Conservation (phyloP, 1,284 basidiomycete species). For the Cryptococcus sp. region DNA sequence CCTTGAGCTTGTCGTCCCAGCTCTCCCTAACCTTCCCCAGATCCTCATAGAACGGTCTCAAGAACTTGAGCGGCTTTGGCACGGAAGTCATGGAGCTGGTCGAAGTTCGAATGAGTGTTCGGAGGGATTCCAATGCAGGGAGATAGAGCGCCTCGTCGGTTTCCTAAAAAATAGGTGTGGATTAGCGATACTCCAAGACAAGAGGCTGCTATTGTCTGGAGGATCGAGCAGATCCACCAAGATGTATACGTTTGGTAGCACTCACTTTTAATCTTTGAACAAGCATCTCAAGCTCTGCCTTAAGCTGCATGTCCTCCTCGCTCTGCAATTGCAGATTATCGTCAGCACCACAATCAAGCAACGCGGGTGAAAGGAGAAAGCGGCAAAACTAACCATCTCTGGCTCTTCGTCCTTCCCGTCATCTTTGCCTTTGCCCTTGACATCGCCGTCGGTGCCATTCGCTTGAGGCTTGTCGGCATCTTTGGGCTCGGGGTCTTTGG, state of each 20-base stretch:
- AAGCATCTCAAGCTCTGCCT: constrained; percentile 96
- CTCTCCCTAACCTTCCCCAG: constrained; percentile 78
- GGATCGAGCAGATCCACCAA: constrained; percentile 3
- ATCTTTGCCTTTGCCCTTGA: constrained; percentile 45
- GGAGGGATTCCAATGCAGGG: constrained; percentile 89
- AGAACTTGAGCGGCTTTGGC: constrained; percentile 98
- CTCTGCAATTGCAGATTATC: constrained; percentile 59
- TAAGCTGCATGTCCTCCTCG: constrained; percentile 93
- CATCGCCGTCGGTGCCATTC: constrained; percentile 31
- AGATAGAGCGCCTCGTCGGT: constrained; percentile 78
- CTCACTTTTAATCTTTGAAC: constrained; percentile 86
- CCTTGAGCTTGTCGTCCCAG: constrained; percentile 65
- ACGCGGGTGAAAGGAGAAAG: background rate
- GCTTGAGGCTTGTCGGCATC: constrained; percentile 56
- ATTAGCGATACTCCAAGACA: constrained; percentile 6
- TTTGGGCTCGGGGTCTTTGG: constrained; percentile 54
- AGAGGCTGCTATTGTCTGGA: background rate
- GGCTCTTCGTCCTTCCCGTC: constrained; percentile 62
- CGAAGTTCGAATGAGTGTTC: constrained; percentile 91
- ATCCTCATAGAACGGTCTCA: constrained; percentile 90
- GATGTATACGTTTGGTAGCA: constrained; percentile 1
- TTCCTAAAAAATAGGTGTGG: constrained; percentile 63
- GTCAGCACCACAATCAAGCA: background rate
- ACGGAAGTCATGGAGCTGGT: constrained; percentile 99
- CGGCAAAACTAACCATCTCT: constrained; percentile 68